phyloP scores from a whole-genome alignment of 495 filamentous ascomycete genomes.

The Aspergillus heteromorphus region DNA sequence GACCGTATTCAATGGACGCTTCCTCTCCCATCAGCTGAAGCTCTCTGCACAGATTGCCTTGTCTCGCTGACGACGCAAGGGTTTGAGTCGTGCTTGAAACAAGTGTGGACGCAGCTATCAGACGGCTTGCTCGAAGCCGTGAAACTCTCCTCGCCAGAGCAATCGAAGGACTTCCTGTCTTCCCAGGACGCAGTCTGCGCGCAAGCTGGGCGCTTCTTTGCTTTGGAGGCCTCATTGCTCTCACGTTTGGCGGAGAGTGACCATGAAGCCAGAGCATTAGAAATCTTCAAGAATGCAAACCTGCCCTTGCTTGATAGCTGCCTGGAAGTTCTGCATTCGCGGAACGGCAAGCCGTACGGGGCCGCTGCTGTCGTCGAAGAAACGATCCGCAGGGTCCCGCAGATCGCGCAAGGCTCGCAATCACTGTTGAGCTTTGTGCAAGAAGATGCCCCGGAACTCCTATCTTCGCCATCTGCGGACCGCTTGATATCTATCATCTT shows the following conservation, averaged over 20 bases:
- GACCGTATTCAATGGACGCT: constrained; percentile 48
- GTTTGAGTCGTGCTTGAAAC: constrained; percentile 29
- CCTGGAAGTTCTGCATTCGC: constrained; percentile 42
- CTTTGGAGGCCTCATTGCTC: constrained; percentile 46
- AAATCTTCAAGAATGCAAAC: constrained; percentile 24
- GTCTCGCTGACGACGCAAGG: constrained; percentile 20
- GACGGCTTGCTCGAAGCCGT: constrained; percentile 55
- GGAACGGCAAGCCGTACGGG: constrained; percentile 80
- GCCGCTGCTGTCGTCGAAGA: constrained; percentile 61
- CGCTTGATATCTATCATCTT: constrained; percentile 39
- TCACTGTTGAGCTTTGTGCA: constrained; percentile 40
- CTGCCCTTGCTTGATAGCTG: constrained; percentile 44
- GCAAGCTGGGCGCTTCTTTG: constrained; percentile 59
- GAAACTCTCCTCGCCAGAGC: constrained; percentile 66
- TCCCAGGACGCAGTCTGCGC: constrained; percentile 63
- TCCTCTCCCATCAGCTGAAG: constrained; percentile 29
- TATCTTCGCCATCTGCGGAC: constrained; percentile 51
- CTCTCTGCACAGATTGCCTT: constrained; percentile 38
- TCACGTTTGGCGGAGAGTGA: constrained; percentile 24
- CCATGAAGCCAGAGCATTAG: constrained; percentile 15
- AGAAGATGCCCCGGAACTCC: constrained; percentile 43
- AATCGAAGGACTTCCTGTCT: constrained; percentile 64
- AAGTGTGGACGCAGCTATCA: constrained; percentile 51
- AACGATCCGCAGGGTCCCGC: constrained; percentile 39
- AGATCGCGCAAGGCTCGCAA: constrained; percentile 28